phyloP scores from a whole-genome alignment of 495 filamentous ascomycete genomes.

The Astrocystis sublimbata region DNA sequence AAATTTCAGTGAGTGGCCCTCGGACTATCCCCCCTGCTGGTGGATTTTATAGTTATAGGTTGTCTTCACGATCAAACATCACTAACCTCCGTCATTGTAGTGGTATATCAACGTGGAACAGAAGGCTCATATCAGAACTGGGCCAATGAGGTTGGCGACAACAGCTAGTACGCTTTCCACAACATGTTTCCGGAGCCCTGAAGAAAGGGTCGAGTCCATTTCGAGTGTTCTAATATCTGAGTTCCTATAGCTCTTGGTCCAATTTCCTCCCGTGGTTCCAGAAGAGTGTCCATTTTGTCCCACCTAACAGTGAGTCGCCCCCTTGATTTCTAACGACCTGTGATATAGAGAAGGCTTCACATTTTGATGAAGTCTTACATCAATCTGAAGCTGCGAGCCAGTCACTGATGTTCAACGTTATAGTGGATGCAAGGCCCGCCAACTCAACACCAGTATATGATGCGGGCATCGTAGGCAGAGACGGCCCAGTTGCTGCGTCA shows the following conservation, averaged over 20 bases:
- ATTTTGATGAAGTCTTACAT: not conserved
- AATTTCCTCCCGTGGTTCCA: conserved; percentile 47
- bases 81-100: too few species aligned
- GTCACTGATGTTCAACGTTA: not conserved
- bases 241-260: conserved; percentile 28
- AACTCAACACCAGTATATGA: conserved; percentile 32
- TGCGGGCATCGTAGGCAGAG: conserved; percentile 19
- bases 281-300: conserved; percentile 37
- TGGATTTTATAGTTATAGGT: too few species aligned
- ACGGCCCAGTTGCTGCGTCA: conserved; percentile 24
- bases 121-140: conserved; percentile 45
- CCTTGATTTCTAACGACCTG: not conserved
- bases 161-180: conserved; percentile 35
- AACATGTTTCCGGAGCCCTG: not conserved
- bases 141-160: conserved; percentile 47
- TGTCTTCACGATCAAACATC: too few species aligned
- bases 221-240: not conserved
- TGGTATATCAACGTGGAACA: conserved; percentile 49
- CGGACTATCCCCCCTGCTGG: too few species aligned
- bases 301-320: conserved; percentile 24
- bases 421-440: conserved; percentile 21
- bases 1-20: too few species aligned
- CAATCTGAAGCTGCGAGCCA: not conserved
- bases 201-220: not conserved
- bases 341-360: not conserved